Conservation (phyloP, 164 flowering plant species). For the Protea cynaroides region DNA sequence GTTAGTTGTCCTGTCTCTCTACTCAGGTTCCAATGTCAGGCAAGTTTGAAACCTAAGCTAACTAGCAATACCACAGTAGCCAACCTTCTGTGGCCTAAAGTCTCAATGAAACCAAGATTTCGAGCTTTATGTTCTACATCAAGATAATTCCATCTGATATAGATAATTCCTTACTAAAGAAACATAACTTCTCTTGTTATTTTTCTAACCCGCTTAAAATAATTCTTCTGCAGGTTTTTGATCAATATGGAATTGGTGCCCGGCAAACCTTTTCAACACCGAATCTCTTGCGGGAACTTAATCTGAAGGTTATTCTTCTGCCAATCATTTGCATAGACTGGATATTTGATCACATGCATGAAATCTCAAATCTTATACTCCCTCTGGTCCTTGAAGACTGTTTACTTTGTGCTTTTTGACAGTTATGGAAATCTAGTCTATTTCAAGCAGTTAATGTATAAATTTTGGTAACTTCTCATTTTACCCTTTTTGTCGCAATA, state of each 20-base stretch:
- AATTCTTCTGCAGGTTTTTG: conserved; percentile 58
- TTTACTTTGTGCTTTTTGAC: too few species aligned
- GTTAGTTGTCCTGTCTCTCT: too few species aligned
- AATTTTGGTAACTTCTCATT: too few species aligned
- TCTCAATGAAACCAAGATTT: neutral
- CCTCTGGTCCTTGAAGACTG: too few species aligned
- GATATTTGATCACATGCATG: neutral
- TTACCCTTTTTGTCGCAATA: too few species aligned
- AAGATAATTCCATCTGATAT: neutral
- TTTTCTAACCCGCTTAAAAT: neutral
- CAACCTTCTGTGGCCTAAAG: neutral
- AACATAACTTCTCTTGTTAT: neutral
- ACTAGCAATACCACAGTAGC: too few species aligned
- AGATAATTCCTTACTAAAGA: neutral
- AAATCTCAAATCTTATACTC: neutral
- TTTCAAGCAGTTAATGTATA: too few species aligned
- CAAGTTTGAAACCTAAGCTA: too few species aligned
- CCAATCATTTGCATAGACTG: neutral
- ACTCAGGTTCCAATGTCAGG: too few species aligned
- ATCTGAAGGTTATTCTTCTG: conserved; percentile 57
- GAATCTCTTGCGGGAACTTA: conserved; percentile 60
- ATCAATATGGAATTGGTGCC: conserved; percentile 80
- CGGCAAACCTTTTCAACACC: conserved; percentile 50
- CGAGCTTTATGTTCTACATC: conserved; percentile 3
- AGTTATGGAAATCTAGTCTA: too few species aligned